Evolutionary conservation across 2,329 filamentous ascomycete species (phyloP), one percentile per base, ranked within the genome.

Genomic region (Aureobasidium melanogenum): DNA sequence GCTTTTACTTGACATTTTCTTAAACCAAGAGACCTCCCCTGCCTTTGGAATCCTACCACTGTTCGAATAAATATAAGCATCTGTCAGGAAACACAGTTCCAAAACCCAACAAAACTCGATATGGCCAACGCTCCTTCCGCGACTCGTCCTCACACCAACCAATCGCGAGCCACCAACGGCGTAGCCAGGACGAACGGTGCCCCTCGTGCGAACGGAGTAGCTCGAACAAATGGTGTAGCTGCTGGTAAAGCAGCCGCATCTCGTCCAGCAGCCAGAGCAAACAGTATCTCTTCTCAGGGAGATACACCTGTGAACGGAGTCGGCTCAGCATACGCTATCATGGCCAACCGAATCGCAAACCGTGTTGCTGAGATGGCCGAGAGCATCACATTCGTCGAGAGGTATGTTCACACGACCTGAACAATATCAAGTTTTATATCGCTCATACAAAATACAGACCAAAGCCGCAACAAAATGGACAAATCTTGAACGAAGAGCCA

Each of bases 311-410:
- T 63, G 39, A 65, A 66, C 43, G 70, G 68, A 19, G 68, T 70
- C 17, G 69, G 74, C 41, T 79, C 77, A 36, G 76, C 78, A 38
- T 80, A 80, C 69, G 75, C 75, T 48, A 79, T 80, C 69, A 80
- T 80, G 78, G 77, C 77, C 9, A 74, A 72, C 47, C 67, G 78
- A 44, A 79, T 80, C 63, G 77, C 77, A 46, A 80, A 80, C 68
- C 72, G 78, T 48, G 77, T 80, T 14, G 78, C 77, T 6, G 78
- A 80, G 66, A 79, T 80, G 77, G 78, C 78, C 8, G 78, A 80
- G 70, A 79, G 78, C 70, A 77, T 79, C 65, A 80, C 78, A 17
- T 79, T 80, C 63, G 75, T 79, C 47, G 77, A 80, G 69, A 75
- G 76, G 72, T 56, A 15, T 36, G 38, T 62, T 44, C 60, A 43